Conservation (phyloP, 495 filamentous ascomycete species). For the Trichoderma reesei region DNA sequence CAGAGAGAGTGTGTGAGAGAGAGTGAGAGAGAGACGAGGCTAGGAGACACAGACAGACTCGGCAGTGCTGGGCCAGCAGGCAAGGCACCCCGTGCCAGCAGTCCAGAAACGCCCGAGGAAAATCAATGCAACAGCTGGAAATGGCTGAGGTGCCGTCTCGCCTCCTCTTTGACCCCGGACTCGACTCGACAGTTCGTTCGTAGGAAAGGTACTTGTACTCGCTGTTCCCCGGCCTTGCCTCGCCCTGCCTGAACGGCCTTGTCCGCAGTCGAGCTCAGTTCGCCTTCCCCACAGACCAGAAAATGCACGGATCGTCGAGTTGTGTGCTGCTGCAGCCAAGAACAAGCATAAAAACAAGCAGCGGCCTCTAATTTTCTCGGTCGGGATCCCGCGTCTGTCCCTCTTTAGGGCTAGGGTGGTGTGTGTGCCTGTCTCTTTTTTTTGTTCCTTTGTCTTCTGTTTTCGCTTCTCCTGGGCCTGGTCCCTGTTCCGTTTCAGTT, state of each 20-base stretch:
- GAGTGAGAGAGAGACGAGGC: background rate
- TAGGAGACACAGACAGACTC: no score
- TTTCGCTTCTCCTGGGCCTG: background rate
- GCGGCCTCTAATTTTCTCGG: background rate
- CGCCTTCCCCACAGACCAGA: background rate
- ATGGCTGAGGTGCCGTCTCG: no score
- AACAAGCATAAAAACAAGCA: conserved; percentile 9
- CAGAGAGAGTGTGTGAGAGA: background rate
- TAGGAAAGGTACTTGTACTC: no score
- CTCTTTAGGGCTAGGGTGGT: conserved; percentile 1
- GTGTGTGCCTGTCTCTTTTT: background rate
- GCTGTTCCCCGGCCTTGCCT: background rate
- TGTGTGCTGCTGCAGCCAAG: background rate
- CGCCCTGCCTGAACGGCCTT: no score
- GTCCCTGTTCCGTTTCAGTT: background rate
- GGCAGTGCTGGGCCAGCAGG: no score
- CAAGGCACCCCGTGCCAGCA: no score
- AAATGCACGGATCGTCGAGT: conserved; percentile 4
- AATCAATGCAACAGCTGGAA: background rate
- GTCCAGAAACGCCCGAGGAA: background rate
- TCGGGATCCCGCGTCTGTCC: background rate
- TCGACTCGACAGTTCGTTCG: no score
- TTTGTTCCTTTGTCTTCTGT: background rate
- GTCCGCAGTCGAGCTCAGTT: background rate
- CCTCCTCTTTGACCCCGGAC: no score